Evolutionary conservation across 352 stramenopile species (phyloP).

Genomic region (Nothophytophthora sp.): DNA sequence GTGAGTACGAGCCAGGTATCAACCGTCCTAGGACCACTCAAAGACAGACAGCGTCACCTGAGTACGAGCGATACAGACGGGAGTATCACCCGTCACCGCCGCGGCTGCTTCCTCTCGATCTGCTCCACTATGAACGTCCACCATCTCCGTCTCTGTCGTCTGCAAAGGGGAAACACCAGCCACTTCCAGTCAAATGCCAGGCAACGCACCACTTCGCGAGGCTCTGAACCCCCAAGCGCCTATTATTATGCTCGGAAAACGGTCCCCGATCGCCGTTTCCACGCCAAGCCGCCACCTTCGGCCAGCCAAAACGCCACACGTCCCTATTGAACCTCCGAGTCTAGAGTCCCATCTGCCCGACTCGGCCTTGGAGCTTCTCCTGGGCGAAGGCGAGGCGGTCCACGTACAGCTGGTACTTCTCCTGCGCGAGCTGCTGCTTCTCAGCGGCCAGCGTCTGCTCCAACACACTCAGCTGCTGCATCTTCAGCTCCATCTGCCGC

Average conservation of each 20-base stretch:
- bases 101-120: conserved; percentile 1
- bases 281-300: no score
- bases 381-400: conserved; percentile 65
- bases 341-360: background rate
- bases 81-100: background rate
- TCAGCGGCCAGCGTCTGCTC: conserved; percentile 49
- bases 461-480: conserved; percentile 47
- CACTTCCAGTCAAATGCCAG: no score
- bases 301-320: no score
- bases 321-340: no score
- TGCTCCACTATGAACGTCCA: background rate
- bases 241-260: no score
- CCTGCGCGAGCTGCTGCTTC: conserved; percentile 57
- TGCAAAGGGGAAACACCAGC: no score
- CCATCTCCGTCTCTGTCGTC: conserved; percentile 8
- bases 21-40: background rate
- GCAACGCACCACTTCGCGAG: background rate
- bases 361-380: conserved; percentile 42
- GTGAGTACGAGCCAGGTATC: background rate
- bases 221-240: no score
- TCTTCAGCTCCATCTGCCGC: conserved; percentile 62
- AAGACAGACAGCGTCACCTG: conserved; percentile 3
- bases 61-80: conserved; percentile 24
- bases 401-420: conserved; percentile 75
- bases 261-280: no score